These are phyloP conservation scores for Claviceps sp. DNA, from an alignment of 2,329 filamentous ascomycete genomes.

Conservation along the genomic window DNA sequence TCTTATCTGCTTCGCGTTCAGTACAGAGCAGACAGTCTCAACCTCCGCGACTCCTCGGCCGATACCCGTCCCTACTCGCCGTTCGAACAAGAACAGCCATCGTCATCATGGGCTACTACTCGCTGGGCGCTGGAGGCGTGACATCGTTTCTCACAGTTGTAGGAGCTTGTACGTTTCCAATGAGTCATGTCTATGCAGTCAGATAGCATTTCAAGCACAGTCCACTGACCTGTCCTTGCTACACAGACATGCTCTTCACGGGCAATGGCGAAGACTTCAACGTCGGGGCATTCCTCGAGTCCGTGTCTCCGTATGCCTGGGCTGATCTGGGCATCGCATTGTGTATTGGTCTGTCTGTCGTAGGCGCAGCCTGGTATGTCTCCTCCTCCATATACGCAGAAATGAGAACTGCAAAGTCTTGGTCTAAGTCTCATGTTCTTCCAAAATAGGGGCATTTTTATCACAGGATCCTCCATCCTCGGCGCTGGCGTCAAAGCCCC, in stretches of 20 bases:
- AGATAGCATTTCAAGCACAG: background rate
- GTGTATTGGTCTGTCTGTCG: slow-evolving; percentile 91
- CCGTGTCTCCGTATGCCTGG: slow-evolving; percentile 89
- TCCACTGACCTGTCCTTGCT: background rate
- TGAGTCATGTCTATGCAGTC: background rate
- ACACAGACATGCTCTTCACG: slow-evolving; percentile 93
- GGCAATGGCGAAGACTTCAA: slow-evolving; percentile 94
- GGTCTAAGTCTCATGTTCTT: background rate
- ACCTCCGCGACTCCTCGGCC: background rate
- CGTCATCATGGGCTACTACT: slow-evolving; percentile 54
- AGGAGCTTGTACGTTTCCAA: slow-evolving; percentile 55
- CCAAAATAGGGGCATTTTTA: slow-evolving; percentile 79
- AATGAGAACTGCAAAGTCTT: background rate
- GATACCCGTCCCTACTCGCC: background rate
- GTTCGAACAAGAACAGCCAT: background rate
- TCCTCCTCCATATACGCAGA: background rate
- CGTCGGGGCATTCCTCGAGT: slow-evolving; percentile 89
- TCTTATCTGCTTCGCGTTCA: background rate
- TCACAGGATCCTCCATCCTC: slow-evolving; percentile 93
- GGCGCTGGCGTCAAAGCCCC: slow-evolving; percentile 94
- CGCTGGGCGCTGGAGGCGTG: slow-evolving; percentile 56
- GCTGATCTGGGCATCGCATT: slow-evolving; percentile 80
- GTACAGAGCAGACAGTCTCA: background rate
- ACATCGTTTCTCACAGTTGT: slow-evolving; percentile 57
- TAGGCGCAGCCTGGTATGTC: slow-evolving; percentile 89